Base-by-base conservation (phyloP, 352 stramenopile genomes). In the Globisporangium abappressorium region DNA sequence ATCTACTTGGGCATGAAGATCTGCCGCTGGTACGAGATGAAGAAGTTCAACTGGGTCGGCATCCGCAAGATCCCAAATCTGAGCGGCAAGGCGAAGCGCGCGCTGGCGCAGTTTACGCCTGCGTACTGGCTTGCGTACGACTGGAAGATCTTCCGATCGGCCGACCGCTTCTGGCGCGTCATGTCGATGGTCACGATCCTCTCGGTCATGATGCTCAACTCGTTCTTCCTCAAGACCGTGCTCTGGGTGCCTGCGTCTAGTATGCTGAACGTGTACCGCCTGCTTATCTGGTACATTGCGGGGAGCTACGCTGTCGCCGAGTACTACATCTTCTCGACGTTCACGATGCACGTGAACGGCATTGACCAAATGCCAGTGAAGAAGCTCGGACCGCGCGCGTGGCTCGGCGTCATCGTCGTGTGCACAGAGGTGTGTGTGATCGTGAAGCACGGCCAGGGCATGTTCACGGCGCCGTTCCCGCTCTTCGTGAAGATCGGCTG, bases 151-250 rank as follows among this genome's bases (percentile, higher is more conserved):
- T 97, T 98, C 77, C 86, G 85, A 61, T 97, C 89, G 55, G 94
- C 92, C 0, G 90, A 96, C 57, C 86, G 90, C 22, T 97, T 97
- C 68, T 94, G 85, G 78, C 87, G 95, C 58, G 89, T 97, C 24
- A 88, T 94, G 82, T 89, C 77, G 33, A 93, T 98, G 80, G 77
- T 98, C 41, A 80, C 89, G 33, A 92, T 98, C 55, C 76, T 97
- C 24, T 94, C 97, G 36, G 74, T 97, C 62, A 97, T 97, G 78
- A 96, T 98, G 90, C 84, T 98, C 65, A 98, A 98, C 80, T 97
- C 93, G 71, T 98, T 98, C 77, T 98, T 98, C 81, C 85, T 98
- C 61, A 96, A 97, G 82, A 96, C 92, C 30, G 90, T 96, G 72
- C 78, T 98, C 20, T 96, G 93, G 80, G 87, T 98, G 54, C 89